Evolutionary conservation across 495 filamentous ascomycete genomes (phyloP), one percentile per base, ranked within the genome.

Genomic region (Venustampulla echinocandica): DNA sequence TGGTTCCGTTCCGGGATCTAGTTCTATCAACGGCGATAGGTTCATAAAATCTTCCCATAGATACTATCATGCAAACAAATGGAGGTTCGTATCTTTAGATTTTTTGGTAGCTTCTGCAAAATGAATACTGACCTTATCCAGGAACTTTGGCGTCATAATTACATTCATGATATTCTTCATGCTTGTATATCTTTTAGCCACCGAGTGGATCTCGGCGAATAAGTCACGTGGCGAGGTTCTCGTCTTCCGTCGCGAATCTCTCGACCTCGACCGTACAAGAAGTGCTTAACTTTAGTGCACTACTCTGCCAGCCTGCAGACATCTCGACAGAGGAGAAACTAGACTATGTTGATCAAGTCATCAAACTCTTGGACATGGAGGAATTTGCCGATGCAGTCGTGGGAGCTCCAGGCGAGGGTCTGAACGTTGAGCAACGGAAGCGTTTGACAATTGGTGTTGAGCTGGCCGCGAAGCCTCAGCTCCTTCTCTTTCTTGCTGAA

Each of bases 361-460:
- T 95, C 56, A 83, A 82, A 62, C 74, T 94, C 25, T 69, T 95
- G 33, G 84, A 87, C n/a, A 93, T 95, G 88, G 71, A 84, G 55
- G 77, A 84, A 39, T 90, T 86, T 47, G 86, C 87, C 10, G 85
- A 94, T 52, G 88, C 89, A 15, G 69, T 94, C 35, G 84, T 95
- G 44, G 89, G 89, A 61, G 77, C 90, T 14, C 82, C 84, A 1
- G 87, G 86, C 21, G 85, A 90, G 64, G 89, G 90, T 18, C 71
- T 95, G 22, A 86, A 84, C 2, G 83, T 92, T n/a, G 88, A 93
- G 56, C 82, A 93, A 59, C 69, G 88, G 5, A 95, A 95, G 64
- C 79, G 85, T n/a, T 63, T 94, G 13, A 95, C 88, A 4, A 93
- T 95, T 52, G 89, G 86, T 54, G 88, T 94, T 39, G 89, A 95